Conservation (phyloP, 2,329 filamentous ascomycete species). For the Fusarium annulatum region DNA sequence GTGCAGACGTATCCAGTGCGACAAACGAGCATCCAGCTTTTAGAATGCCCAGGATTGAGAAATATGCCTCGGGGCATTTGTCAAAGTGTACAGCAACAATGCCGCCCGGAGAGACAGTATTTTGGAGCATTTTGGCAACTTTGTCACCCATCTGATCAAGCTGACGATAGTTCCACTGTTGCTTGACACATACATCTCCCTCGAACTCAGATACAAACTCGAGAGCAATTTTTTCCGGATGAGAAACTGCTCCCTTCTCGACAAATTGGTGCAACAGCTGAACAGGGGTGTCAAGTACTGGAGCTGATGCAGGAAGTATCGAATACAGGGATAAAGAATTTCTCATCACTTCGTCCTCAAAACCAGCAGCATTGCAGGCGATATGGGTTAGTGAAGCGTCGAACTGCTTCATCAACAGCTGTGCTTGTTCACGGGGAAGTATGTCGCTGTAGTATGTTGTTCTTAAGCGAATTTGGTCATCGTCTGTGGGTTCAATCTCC, state of each 20-base stretch:
- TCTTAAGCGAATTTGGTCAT: slow-evolving; percentile 66
- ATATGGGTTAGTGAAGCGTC: slow-evolving; percentile 73
- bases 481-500: slow-evolving; percentile 72
- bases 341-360: slow-evolving; percentile 53
- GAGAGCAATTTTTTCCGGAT: slow-evolving; percentile 74
- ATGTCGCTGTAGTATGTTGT: slow-evolving; percentile 74
- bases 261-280: slow-evolving; percentile 81
- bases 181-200: slow-evolving; percentile 56
- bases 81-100: slow-evolving; percentile 84
- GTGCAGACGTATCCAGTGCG: slow-evolving; percentile 81
- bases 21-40: slow-evolving; percentile 87
- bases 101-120: slow-evolving; percentile 62
- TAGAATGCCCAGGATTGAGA: slow-evolving; percentile 82
- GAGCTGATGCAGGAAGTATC: slow-evolving; percentile 69
- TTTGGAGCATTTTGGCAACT: slow-evolving; percentile 73
- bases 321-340: slow-evolving; percentile 64
- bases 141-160: slow-evolving; percentile 77
- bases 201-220: slow-evolving; percentile 76
- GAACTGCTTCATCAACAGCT: slow-evolving; percentile 75
- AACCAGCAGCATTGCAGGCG: slow-evolving; percentile 59
- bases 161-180: slow-evolving; percentile 78
- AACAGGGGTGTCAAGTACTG: slow-evolving; percentile 67
- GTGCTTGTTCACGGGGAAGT: slow-evolving; percentile 75
- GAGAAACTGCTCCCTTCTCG: slow-evolving; percentile 66
- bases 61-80: slow-evolving; percentile 86